phyloP scores from a whole-genome alignment of 768 basidiomycete genomes.

The Termitomyces sp. region DNA sequence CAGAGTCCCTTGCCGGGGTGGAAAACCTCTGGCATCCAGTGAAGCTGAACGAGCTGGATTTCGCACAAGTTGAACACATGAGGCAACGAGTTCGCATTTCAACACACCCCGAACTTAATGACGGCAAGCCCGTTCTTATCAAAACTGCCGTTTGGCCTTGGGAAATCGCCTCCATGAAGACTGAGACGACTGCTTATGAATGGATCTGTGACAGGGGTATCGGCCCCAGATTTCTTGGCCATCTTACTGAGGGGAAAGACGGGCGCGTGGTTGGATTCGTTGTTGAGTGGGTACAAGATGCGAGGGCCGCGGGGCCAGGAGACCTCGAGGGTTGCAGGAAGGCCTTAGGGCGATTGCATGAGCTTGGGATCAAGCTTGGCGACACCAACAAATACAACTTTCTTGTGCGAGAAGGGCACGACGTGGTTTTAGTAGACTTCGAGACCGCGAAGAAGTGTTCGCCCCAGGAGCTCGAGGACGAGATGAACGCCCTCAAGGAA shows the following conservation, averaged over 20 bases:
- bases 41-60: not conserved
- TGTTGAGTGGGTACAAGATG: not conserved
- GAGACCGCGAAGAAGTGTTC: not conserved
- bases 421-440: not conserved
- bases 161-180: not conserved
- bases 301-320: not conserved
- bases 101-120: not conserved
- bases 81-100: not conserved
- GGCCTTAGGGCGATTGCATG: not conserved
- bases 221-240: constrained; percentile 2
- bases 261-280: constrained; percentile 2
- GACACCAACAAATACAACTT: constrained; percentile 2
- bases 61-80: not conserved
- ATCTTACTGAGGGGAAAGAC: not conserved
- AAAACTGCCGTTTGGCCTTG: not conserved
- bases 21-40: constrained; percentile 1
- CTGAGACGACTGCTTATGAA: not conserved
- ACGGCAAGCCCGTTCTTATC: constrained; percentile 1
- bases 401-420: not conserved
- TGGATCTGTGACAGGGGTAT: not conserved
- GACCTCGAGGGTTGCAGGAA: not conserved
- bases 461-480: not conserved
- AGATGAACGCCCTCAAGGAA: not conserved
- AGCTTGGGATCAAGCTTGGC: not conserved
- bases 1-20: not conserved